These are phyloP conservation scores for Cicer judaicum DNA, from an alignment of 306 rosid genomes.

Conservation along the genomic window DNA sequence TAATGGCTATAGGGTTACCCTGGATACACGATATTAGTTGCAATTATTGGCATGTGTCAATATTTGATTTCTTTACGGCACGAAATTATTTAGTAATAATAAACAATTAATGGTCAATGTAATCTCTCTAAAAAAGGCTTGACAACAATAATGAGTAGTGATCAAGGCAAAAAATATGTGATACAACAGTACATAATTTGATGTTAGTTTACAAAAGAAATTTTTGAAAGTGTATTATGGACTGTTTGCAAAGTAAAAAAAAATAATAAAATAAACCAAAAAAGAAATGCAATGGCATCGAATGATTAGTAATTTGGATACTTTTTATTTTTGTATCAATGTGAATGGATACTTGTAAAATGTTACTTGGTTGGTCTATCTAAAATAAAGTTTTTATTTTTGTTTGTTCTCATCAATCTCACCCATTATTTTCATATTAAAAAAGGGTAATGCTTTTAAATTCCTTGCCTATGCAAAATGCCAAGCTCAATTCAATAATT, in stretches of 20 bases:
- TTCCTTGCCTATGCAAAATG: not conserved
- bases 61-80: conserved; percentile 10
- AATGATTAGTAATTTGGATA: too few species aligned
- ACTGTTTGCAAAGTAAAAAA: not conserved
- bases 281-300: not conserved
- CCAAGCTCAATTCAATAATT: not conserved
- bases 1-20: not conserved
- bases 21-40: not conserved
- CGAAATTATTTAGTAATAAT: not conserved
- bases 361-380: not conserved
- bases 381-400: too few species aligned
- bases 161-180: not conserved
- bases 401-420: not conserved
- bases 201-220: not conserved
- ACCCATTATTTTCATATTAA: not conserved
- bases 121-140: too few species aligned
- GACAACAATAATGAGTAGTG: too few species aligned
- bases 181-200: not conserved
- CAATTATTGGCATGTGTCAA: conserved; percentile 5
- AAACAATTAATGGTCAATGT: not conserved
- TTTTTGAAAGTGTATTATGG: not conserved
- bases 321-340: too few species aligned
- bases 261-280: not conserved
- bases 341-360: too few species aligned
- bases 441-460: not conserved